phyloP scores from a whole-genome alignment of 139 green algal genomes.

The Volvox africanus region DNA sequence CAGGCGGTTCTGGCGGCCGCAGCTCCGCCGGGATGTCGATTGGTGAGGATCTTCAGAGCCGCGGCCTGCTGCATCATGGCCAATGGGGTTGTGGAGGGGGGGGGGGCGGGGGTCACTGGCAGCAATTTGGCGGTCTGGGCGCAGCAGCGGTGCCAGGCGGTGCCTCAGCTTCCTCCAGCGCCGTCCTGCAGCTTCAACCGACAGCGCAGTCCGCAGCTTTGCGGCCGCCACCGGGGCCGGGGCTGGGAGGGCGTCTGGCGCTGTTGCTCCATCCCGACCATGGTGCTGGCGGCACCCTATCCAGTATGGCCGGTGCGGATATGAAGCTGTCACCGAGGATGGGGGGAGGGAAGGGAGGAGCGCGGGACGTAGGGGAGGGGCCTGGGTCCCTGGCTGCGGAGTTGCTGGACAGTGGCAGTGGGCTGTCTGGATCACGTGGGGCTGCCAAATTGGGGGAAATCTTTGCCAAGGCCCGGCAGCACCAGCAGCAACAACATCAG shows the following conservation, averaged over 20 bases:
- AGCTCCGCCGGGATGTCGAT: not conserved
- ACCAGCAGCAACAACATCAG: too few species aligned
- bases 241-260: not conserved
- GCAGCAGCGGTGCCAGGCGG: not conserved
- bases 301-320: not conserved
- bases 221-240: not conserved
- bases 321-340: not conserved
- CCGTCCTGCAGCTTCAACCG: not conserved
- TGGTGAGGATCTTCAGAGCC: not conserved
- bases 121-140: too few species aligned
- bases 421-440: not conserved
- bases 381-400: not conserved
- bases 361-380: not conserved
- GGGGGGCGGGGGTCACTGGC: not conserved
- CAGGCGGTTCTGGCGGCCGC: not conserved
- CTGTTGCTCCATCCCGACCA: slow-evolving; percentile 18
- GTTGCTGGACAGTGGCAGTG: too few species aligned
- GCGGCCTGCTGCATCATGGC: not conserved
- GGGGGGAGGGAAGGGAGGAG: not conserved
- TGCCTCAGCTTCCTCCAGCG: not conserved
- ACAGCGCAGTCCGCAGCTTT: not conserved
- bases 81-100: not conserved
- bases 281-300: not conserved
- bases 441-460: not conserved
- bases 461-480: not conserved